Evolutionary conservation across 1,284 basidiomycete genomes (phyloP).

Genomic region (Mycena citricolor): DNA sequence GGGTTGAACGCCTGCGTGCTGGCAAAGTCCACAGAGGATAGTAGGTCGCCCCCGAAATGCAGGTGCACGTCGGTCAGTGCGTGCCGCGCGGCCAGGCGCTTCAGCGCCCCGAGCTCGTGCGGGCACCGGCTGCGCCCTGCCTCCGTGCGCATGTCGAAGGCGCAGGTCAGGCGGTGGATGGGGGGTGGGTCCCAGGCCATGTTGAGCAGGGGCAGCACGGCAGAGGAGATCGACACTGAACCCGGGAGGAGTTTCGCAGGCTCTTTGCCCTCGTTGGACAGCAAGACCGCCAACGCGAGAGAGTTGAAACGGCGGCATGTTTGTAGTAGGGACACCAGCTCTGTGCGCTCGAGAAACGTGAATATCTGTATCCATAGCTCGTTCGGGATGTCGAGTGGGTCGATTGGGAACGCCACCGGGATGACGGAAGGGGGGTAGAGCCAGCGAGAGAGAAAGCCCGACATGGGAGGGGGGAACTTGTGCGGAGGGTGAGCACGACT

Average conservation of each 20-base stretch:
- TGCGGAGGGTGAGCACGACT: no score
- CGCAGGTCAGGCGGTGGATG: slow-evolving; percentile 4
- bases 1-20: slow-evolving; percentile 13
- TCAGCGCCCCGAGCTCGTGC: slow-evolving; percentile 3
- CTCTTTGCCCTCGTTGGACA: neutral
- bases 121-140: slow-evolving; percentile 3
- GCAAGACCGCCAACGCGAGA: slow-evolving; percentile 10
- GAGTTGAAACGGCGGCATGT: slow-evolving; percentile 16
- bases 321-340: slow-evolving; percentile 8
- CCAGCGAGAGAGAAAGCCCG: no score
- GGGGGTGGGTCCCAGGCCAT: slow-evolving; percentile 7
- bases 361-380: slow-evolving; percentile 19
- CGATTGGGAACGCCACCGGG: neutral
- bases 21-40: no score
- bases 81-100: neutral
- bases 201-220: slow-evolving; percentile 8
- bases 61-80: slow-evolving; percentile 8
- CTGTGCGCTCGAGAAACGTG: slow-evolving; percentile 1
- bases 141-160: slow-evolving; percentile 10
- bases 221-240: slow-evolving; percentile 2
- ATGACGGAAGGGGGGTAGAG: no score
- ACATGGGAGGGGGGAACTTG: no score
- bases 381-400: slow-evolving; percentile 5
- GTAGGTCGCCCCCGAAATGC: slow-evolving; percentile 15
- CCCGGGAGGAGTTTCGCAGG: slow-evolving; percentile 2